Evolutionary conservation across 1,139 yeast species (phyloP).

Genomic region (Yamadazyma blattariae): DNA sequence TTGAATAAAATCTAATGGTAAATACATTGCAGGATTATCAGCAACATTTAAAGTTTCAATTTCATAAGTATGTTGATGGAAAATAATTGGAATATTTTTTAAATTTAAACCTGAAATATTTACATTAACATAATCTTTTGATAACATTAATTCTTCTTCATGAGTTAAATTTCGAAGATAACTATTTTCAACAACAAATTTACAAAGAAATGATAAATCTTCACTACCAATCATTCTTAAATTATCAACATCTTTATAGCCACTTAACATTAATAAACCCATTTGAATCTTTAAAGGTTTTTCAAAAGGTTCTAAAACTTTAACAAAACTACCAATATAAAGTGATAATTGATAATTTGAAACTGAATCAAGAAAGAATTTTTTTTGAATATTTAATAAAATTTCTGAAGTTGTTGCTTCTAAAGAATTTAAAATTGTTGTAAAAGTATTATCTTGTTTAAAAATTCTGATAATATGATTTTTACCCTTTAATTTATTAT

Average conservation of each 20-base stretch:
- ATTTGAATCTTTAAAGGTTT: slow-evolving; percentile 78
- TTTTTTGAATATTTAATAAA: slow-evolving; percentile 63
- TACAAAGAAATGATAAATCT: slow-evolving; percentile 82
- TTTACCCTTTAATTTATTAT: slow-evolving; percentile 26
- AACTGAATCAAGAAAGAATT: slow-evolving; percentile 70
- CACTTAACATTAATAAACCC: slow-evolving; percentile 70
- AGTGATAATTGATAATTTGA: slow-evolving; percentile 78
- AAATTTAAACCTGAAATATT: slow-evolving; percentile 72
- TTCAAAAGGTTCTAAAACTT: slow-evolving; percentile 70
- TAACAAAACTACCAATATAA: slow-evolving; percentile 74
- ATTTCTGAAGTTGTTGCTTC: slow-evolving; percentile 79
- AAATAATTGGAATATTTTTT: slow-evolving; percentile 80
- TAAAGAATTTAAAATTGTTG: slow-evolving; percentile 71
- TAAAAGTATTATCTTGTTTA: slow-evolving; percentile 77
- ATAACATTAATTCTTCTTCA: slow-evolving; percentile 61
- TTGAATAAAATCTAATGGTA: slow-evolving; percentile 85
- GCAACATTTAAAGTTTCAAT: slow-evolving; percentile 83
- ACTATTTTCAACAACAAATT: slow-evolving; percentile 75
- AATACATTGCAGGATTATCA: slow-evolving; percentile 78
- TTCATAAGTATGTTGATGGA: slow-evolving; percentile 79
- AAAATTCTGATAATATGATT: slow-evolving; percentile 66
- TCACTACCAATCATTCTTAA: slow-evolving; percentile 81
- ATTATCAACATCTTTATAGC: slow-evolving; percentile 75
- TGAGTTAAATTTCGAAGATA: slow-evolving; percentile 66
- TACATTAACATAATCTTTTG: slow-evolving; percentile 71